Evolutionary conservation across 2,329 filamentous ascomycete genomes (phyloP), one percentile per base, ranked within the genome.

Genomic region (Didymellaceae sp.): DNA sequence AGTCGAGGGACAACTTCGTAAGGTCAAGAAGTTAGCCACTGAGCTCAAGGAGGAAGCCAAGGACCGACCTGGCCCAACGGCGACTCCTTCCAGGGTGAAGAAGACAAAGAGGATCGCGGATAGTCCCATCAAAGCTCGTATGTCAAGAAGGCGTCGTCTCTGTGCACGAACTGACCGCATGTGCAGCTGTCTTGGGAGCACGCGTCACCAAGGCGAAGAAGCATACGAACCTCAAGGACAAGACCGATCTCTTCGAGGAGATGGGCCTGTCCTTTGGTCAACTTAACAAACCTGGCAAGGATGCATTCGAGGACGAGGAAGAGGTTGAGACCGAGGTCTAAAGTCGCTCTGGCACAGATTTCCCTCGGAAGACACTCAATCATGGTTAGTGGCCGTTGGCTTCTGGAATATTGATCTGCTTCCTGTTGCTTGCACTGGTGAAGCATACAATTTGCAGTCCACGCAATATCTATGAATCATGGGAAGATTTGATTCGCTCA

Each of bases 1-100:
- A 0, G 73, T 82, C 18, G 75, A 82, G 52, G 71, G 72, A 33
- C 74, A 72, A 2, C 74, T 82, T 26, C 75, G 77, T 33, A 72
- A 70, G 35, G 75, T 74, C 52, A 80, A 78, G 38, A 74, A 74
- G 38, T 39, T 66, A 1, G 77, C 78, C 0, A 62, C 66, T 0
- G 54, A 56, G 0, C 66, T 80, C 11, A 58, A 56, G 22, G 48
- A 30, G 0, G 59, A 63, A 6, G 63, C 60, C 2, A 33, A 16
- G 0, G 55, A 30, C 2, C 40, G 46, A 30, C 14, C 39, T 1
- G 45, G 13, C 14, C 35, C 57, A 1, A 48, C 43, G 2, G 8
- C 8, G 6, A 17, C 34, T 7, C 21, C 52, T 4, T 41, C 39
- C 1, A 52, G 46, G 43, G 10, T 42, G 0, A 53, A 41, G 30